Base-by-base conservation (phyloP, 2,329 filamentous ascomycete genomes). In the Lecanicillium sp. region DNA sequence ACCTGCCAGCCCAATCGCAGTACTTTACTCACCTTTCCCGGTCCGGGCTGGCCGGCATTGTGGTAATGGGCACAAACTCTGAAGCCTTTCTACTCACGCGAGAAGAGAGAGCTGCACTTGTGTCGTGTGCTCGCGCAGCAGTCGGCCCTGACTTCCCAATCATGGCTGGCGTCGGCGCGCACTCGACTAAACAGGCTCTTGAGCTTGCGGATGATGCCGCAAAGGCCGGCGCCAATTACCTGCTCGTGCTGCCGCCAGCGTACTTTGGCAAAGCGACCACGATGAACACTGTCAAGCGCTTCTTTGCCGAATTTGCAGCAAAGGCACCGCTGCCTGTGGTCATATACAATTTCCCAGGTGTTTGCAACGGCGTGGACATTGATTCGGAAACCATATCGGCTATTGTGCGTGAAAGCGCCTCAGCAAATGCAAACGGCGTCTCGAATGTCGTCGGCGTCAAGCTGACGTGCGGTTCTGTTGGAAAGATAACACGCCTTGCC, bases 81-180 rank as follows among this genome's bases (percentile, higher is more conserved):
- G 72, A 77, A 50, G 65, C 72, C 11, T 74, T 74, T 52, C 66
- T 77, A 29, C 54, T 76, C 30, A 77, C 74, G 11, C 72, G 73
- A n/a, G 69, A 76, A 46, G 77, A 81, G 57, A 68, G 77, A 41
- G 61, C 61, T 34, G 61, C 65, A 29, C 66, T 82, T n/a, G 66
- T 84, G 17, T 54, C 61, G 19, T 62, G 72, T 10, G 80, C 79
- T 58, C 78, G 88, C 41, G 82, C 87, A 54, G 77, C 77, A 36
- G 82, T 94, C 34, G 88, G 89, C 0, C 84, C 87, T 0, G 81
- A 90, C 59, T 95, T 90, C 60, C 88, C 89, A 20, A 71, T 95
- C 47, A 88, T 92, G 70, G 88, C 36, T 64, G 80, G 80, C 25
- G 74, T 78, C 6, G 71, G 77, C 14, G 77, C 72, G 1, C 79